These are phyloP conservation scores for Inonotus obliquus DNA, from an alignment of 1,284 basidiomycete species.

Conservation along the genomic window DNA sequence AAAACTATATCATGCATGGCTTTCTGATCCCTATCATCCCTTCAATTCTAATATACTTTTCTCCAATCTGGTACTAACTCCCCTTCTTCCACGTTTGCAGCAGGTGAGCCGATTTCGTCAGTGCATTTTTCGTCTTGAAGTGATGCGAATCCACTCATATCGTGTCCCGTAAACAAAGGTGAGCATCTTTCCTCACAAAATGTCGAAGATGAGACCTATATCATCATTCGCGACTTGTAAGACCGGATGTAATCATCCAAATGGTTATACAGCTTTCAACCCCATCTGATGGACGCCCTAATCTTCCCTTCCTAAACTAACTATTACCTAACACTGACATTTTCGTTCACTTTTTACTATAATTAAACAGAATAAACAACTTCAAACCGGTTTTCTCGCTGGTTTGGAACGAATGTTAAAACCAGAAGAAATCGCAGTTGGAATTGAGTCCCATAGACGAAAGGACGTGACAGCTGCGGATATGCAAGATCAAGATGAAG, in stretches of 20 bases:
- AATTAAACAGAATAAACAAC: slow-evolving; percentile 42
- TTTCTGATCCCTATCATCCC: slow-evolving; percentile 36
- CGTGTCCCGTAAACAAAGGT: neutral
- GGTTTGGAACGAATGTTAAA: slow-evolving; percentile 70
- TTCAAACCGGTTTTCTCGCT: slow-evolving; percentile 63
- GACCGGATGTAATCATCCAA: slow-evolving; percentile 58
- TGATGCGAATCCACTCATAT: neutral
- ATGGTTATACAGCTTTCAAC: slow-evolving; percentile 51
- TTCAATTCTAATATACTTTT: slow-evolving; percentile 12
- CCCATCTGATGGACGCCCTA: slow-evolving; percentile 48
- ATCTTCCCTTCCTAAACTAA: neutral
- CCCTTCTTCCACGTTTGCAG: slow-evolving; percentile 25
- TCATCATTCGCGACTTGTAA: slow-evolving; percentile 65
- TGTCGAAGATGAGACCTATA: slow-evolving; percentile 42
- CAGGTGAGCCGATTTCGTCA: slow-evolving; percentile 25
- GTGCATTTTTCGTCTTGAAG: neutral
- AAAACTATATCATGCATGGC: slow-evolving; percentile 34
- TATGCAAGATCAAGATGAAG: slow-evolving; percentile 49
- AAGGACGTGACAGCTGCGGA: slow-evolving; percentile 54
- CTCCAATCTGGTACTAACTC: slow-evolving; percentile 25
- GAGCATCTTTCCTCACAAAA: neutral
- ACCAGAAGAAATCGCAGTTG: slow-evolving; percentile 30
- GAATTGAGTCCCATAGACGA: slow-evolving; percentile 13
- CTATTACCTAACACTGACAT: too few species aligned
- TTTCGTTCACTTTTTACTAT: too few species aligned